Evolutionary conservation across 2,329 filamentous ascomycete genomes (phyloP).

Genomic region (Ambrosiella beaveri): DNA sequence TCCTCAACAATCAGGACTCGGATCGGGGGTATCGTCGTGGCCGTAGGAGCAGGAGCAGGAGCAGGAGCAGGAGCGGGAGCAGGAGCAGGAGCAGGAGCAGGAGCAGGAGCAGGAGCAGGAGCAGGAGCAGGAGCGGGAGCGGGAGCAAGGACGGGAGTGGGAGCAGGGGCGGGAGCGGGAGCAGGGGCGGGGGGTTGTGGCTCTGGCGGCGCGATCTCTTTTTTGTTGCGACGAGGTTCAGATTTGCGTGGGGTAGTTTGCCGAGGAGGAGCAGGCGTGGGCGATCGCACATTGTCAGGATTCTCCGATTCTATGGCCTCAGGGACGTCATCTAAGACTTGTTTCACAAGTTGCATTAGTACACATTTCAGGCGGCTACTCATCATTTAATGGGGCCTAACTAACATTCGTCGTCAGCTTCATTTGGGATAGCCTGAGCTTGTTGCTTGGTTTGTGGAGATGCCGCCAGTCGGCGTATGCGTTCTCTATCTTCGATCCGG

Average conservation of each 20-base stretch:
- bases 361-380: not conserved
- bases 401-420: not conserved
- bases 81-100: not conserved
- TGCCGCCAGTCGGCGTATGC: not conserved
- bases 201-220: no score
- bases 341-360: not conserved
- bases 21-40: slow-evolving; percentile 61
- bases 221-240: no score
- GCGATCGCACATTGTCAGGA: no score
- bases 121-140: no score
- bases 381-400: not conserved
- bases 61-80: not conserved
- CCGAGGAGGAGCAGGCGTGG: no score
- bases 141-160: not conserved
- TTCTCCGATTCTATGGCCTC: not conserved
- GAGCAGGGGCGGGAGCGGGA: not conserved
- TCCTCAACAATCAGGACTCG: slow-evolving; percentile 97
- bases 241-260: not conserved
- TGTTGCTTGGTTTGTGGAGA: slow-evolving; percentile 21
- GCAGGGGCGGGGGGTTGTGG: not conserved
- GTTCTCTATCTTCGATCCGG: not conserved
- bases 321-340: not conserved
- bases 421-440: not conserved
- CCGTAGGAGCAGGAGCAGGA: not conserved
- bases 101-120: not conserved